These are phyloP conservation scores for Podospora pseudopauciseta DNA, from an alignment of 495 filamentous ascomycete species.

Conservation along the genomic window DNA sequence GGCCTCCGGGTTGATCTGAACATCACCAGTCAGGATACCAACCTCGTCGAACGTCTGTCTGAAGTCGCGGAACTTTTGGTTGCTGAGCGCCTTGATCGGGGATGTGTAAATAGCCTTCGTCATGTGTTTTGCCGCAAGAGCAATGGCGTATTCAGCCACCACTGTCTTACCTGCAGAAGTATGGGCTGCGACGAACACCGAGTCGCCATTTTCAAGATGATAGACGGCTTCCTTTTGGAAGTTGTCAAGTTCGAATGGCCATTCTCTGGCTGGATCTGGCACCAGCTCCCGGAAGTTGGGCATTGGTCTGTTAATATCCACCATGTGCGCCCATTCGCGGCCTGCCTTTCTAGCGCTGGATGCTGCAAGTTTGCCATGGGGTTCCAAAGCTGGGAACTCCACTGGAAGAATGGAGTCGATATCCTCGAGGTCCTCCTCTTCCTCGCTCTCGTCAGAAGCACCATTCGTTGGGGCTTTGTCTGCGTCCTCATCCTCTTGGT, in stretches of 20 bases:
- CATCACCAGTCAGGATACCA: slow-evolving; percentile 94
- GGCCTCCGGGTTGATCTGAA: slow-evolving; percentile 96
- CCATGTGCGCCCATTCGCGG: slow-evolving; percentile 95
- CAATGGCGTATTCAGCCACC: slow-evolving; percentile 96
- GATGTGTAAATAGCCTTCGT: slow-evolving; percentile 99
- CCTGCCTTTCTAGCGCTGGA: slow-evolving; percentile 69
- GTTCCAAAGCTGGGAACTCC: slow-evolving; percentile 89
- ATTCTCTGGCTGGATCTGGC: slow-evolving; percentile 91
- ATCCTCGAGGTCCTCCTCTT: slow-evolving; percentile 61
- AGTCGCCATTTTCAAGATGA: slow-evolving; percentile 93
- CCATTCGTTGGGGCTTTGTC: slow-evolving; percentile 24
- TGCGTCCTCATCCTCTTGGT: slow-evolving; percentile 37
- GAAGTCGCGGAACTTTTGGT: slow-evolving; percentile 98
- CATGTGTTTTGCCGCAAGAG: slow-evolving; percentile 93
- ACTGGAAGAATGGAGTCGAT: slow-evolving; percentile 88
- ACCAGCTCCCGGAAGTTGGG: slow-evolving; percentile 89
- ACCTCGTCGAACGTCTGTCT: slow-evolving; percentile 86
- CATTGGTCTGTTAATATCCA: slow-evolving; percentile 88
- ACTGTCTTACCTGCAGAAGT: slow-evolving; percentile 98
- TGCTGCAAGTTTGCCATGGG: slow-evolving; percentile 69
- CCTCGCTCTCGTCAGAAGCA: slow-evolving; percentile 40
- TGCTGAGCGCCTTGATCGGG: slow-evolving; percentile 96
- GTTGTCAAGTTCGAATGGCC: slow-evolving; percentile 95
- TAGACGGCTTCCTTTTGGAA: slow-evolving; percentile 99
- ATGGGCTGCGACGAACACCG: slow-evolving; percentile 97